Evolutionary conservation across 176 grass and related monocot species (phyloP).

Genomic region (Oryza coarctata): DNA sequence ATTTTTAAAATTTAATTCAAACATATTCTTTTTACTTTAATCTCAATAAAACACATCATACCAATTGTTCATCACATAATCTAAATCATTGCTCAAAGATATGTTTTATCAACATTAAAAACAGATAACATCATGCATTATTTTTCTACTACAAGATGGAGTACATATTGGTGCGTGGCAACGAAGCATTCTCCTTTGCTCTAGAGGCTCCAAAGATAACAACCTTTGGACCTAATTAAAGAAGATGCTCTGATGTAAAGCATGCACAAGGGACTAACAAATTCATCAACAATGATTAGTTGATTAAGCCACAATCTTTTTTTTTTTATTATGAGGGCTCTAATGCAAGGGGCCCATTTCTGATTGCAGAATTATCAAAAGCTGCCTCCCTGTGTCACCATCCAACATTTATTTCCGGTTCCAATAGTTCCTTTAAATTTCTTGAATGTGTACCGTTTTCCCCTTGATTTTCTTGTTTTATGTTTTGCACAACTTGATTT

Average conservation of each 20-base stretch:
- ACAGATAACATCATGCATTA: neutral
- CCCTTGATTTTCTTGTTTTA: neutral
- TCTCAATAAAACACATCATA: too few species aligned
- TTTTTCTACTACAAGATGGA: neutral
- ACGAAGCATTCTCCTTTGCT: constrained; percentile 2
- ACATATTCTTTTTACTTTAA: too few species aligned
- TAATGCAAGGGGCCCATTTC: neutral
- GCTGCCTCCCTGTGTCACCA: neutral
- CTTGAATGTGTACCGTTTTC: neutral
- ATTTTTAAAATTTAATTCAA: too few species aligned
- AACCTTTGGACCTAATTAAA: constrained; percentile 27
- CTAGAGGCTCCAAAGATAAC: neutral
- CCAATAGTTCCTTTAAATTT: neutral
- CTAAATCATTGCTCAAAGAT: neutral
- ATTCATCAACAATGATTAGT: neutral
- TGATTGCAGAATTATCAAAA: constrained; percentile 14
- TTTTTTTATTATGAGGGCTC: neutral
- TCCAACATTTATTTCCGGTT: neutral
- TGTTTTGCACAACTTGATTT: neutral
- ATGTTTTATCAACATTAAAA: neutral
- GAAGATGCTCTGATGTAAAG: constrained; percentile 2
- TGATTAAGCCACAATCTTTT: neutral
- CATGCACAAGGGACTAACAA: neutral
- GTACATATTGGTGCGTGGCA: neutral
- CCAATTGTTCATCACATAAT: too few species aligned